A percentile compares a stretch with the other conserved stretches of the same genome.
These are phyloP conservation scores for Aspergillus phoenicis DNA, from an alignment of 2,329 filamentous ascomycete species.

Conservation along the genomic window DNA sequence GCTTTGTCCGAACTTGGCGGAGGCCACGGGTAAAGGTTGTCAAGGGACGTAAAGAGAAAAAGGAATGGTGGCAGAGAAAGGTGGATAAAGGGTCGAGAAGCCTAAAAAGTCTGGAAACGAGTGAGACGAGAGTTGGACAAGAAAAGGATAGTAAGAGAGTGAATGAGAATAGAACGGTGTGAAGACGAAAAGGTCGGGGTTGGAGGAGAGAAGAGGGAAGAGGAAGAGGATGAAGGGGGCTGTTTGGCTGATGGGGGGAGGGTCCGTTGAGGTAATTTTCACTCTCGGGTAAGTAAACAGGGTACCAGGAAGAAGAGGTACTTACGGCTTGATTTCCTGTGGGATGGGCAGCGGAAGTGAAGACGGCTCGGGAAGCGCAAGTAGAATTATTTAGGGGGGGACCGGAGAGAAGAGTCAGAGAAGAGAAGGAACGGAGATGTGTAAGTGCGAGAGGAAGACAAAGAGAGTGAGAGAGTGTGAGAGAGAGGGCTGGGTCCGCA, in stretches of 20 bases:
- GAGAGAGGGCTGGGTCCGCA: neutral
- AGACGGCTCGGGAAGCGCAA: conserved; percentile 4
- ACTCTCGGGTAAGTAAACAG: conserved; percentile 3
- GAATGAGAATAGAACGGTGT: conserved; percentile 28
- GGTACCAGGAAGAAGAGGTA: neutral
- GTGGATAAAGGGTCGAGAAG: conserved; percentile 13
- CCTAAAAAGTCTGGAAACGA: conserved; percentile 27
- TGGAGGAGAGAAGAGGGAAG: conserved; percentile 31
- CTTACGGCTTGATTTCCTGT: neutral
- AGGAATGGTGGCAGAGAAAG: conserved; percentile 12
- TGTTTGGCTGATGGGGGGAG: conserved; percentile 23
- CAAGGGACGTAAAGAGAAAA: conserved; percentile 19
- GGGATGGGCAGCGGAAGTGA: conserved; percentile 7
- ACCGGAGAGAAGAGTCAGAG: neutral
- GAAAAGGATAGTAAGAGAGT: conserved; percentile 18
- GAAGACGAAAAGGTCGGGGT: conserved; percentile 21
- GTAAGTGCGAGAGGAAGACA: neutral
- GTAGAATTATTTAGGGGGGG: conserved; percentile 3
- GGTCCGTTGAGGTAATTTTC: conserved; percentile 7
- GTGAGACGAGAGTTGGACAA: conserved; percentile 31
- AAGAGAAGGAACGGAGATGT: neutral
- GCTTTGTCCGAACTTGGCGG: conserved; percentile 46
- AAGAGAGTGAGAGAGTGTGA: neutral
- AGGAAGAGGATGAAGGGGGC: conserved; percentile 22
- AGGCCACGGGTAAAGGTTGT: conserved; percentile 43